These are phyloP conservation scores for Prunus yedoensis DNA, from an alignment of 331 rosid genomes.

Conservation along the genomic window DNA sequence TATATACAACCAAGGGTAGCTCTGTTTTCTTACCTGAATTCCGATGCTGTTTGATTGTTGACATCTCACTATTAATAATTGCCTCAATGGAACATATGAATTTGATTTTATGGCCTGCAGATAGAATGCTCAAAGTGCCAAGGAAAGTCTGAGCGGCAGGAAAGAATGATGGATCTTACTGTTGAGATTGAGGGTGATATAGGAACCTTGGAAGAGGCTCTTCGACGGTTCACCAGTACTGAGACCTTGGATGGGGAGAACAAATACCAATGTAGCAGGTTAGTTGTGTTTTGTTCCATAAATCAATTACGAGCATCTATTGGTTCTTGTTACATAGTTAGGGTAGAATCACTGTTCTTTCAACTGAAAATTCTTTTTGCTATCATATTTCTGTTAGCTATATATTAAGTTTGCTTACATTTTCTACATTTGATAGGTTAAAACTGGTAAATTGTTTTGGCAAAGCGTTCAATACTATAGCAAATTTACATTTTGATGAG, in stretches of 20 bases:
- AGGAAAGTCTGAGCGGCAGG: constrained; percentile 90
- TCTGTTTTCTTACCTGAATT: neutral
- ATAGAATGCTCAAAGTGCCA: constrained; percentile 90
- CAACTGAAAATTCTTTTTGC: neutral
- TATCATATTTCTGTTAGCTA: neutral
- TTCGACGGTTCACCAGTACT: constrained; percentile 67
- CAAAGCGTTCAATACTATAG: neutral
- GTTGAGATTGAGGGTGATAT: constrained; percentile 97
- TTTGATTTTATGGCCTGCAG: constrained; percentile 41
- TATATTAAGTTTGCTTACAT: neutral
- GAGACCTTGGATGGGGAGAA: constrained; percentile 94
- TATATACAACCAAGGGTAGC: neutral
- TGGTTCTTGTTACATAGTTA: neutral
- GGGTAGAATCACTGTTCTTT: neutral
- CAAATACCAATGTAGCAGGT: constrained; percentile 94
- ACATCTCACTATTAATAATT: neutral
- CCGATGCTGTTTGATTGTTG: constrained; percentile 13
- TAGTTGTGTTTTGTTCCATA: constrained; percentile 29
- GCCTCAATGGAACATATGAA: neutral
- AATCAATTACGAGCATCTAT: constrained; percentile 9
- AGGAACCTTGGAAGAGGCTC: constrained; percentile 79
- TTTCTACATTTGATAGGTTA: neutral
- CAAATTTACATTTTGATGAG: neutral
- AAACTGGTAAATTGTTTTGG: neutral
- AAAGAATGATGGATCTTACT: constrained; percentile 94